Percentiles rank a stretch among this genome's conserved stretches.
phyloP scores from a whole-genome alignment of 352 stramenopile genomes.

The Phytopythium boreale region DNA sequence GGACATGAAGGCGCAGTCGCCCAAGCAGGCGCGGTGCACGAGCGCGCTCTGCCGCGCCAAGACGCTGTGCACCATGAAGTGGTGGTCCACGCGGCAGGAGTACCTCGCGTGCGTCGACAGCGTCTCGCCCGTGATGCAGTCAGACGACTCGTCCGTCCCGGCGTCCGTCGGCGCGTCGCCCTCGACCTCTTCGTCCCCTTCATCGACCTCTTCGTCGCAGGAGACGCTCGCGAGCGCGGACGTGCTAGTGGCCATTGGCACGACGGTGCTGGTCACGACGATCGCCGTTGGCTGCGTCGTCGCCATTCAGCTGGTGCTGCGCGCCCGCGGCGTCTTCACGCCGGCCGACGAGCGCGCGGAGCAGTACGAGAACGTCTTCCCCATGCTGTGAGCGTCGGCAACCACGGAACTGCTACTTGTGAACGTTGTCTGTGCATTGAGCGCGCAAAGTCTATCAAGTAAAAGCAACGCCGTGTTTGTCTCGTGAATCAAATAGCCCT shows the following conservation, averaged over 20 bases:
- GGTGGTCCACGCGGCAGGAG: conserved; percentile 75
- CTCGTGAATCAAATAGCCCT: not conserved
- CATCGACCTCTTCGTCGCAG: conserved; percentile 1
- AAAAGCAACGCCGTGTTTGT: conserved; percentile 6
- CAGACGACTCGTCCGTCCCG: not conserved
- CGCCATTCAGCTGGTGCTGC: conserved; percentile 30
- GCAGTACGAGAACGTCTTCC: conserved; percentile 48
- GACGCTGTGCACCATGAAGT: conserved; percentile 77
- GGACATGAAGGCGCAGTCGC: conserved; percentile 82
- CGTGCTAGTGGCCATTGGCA: conserved; percentile 39
- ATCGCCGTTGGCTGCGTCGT: conserved; percentile 33
- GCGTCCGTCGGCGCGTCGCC: conserved; percentile 5
- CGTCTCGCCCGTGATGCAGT: conserved; percentile 11
- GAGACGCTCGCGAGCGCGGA: conserved; percentile 16
- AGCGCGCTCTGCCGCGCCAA: conserved; percentile 47
- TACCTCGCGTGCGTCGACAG: conserved; percentile 62
- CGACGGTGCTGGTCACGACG: conserved; percentile 41
- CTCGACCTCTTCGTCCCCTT: not conserved
- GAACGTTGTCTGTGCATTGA: not conserved
- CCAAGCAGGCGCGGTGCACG: conserved; percentile 40
- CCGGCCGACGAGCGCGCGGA: conserved; percentile 19
- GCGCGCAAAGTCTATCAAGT: not conserved
- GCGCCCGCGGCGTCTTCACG: conserved; percentile 37
- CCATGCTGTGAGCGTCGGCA: conserved; percentile 37
- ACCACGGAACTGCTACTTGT: no score